phyloP scores from a whole-genome alignment of 192 early-diverging fungal genomes.

The Ambispora gerdemannii region DNA sequence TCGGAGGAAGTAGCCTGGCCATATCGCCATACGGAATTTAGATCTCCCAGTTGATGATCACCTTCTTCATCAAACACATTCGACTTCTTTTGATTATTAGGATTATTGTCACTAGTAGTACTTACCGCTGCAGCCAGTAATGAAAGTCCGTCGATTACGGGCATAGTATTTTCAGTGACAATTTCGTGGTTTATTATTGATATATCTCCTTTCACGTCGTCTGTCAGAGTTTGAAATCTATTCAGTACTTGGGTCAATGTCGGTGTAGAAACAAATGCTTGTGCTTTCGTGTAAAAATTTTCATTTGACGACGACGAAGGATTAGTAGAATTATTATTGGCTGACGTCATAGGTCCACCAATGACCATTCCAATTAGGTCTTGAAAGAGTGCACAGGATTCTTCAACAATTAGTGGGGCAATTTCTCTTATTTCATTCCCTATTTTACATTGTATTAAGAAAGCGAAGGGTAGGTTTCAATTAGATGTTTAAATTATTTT shows the following conservation, averaged over 20 bases:
- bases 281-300: not conserved
- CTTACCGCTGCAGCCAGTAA: not conserved
- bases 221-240: constrained; percentile 1
- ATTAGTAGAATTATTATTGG: not conserved
- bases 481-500: too few species aligned
- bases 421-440: constrained; percentile 22
- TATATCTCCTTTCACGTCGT: constrained; percentile 18
- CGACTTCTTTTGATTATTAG: not conserved
- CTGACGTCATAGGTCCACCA: not conserved
- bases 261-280: constrained; percentile 28
- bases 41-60: constrained; percentile 16
- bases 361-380: constrained; percentile 27
- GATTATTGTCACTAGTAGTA: not conserved
- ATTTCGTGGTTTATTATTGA: not conserved
- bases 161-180: not conserved
- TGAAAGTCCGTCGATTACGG: not conserved
- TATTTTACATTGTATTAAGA: too few species aligned
- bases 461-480: too few species aligned
- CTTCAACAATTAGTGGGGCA: not conserved
- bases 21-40: constrained; percentile 10
- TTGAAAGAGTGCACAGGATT: constrained; percentile 25
- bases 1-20: not conserved
- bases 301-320: not conserved
- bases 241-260: constrained; percentile 20
- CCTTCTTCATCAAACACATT: constrained; percentile 5